Conservation (phyloP, 179 eudicot genomes). For the Silene coronaria region DNA sequence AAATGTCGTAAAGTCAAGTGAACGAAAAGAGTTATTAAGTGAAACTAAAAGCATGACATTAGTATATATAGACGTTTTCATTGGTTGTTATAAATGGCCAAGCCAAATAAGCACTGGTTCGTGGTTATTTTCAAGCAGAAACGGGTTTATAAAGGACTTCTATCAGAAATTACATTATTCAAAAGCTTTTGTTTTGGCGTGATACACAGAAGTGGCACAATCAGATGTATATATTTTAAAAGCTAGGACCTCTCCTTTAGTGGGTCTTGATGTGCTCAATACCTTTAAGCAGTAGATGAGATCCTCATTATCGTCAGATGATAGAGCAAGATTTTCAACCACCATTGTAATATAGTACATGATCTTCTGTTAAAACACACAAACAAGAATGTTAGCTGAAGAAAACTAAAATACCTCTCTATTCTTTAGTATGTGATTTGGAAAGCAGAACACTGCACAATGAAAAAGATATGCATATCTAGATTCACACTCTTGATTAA, state of each 20-base stretch:
- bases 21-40: not conserved
- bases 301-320: conserved; percentile 86
- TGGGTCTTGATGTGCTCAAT: conserved; percentile 4
- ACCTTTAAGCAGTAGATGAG: conserved; percentile 93
- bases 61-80: not conserved
- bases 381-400: conserved; percentile 14
- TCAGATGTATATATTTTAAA: not conserved
- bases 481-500: not conserved
- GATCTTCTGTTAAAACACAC: conserved; percentile 59
- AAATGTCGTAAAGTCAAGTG: not conserved
- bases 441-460: not conserved
- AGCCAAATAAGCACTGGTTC: conserved; percentile 5
- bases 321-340: conserved; percentile 85
- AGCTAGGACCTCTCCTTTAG: not conserved
- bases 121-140: not conserved
- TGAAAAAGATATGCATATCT: not conserved
- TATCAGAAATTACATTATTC: not conserved
- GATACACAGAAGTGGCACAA: not conserved
- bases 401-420: not conserved
- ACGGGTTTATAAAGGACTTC: too few relatives aligned
- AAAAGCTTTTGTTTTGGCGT: not conserved
- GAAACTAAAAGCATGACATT: not conserved
- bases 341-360: conserved; percentile 87
- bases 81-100: not conserved
- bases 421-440: not conserved